phyloP scores from a whole-genome alignment of 2,329 filamentous ascomycete species.

The Colletotrichum sp. region DNA sequence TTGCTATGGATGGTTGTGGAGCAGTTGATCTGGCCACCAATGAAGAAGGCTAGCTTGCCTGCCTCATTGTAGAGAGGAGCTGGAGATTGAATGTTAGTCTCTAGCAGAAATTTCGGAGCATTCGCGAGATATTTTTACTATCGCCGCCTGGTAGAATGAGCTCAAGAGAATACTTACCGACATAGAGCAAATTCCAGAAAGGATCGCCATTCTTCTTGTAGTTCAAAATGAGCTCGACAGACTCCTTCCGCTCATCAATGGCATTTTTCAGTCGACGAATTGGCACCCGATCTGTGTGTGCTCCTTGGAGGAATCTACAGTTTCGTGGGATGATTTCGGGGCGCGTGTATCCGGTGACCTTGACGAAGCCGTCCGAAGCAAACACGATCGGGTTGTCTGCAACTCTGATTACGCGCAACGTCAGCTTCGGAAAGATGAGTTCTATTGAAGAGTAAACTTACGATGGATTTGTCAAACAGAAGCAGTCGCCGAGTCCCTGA shows the following conservation, averaged over 20 bases:
- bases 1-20: constrained; percentile 53
- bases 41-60: constrained; percentile 50
- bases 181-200: constrained; percentile 63
- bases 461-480: constrained; percentile 59
- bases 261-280: constrained; percentile 45
- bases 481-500: constrained; percentile 62
- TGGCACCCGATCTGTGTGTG: constrained; percentile 46
- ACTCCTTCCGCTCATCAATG: constrained; percentile 47
- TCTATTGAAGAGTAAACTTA: neutral
- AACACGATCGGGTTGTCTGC: constrained; percentile 56
- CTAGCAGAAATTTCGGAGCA: too few species aligned
- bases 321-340: constrained; percentile 55
- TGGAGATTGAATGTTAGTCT: neutral
- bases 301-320: constrained; percentile 55
- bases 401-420: too few species aligned
- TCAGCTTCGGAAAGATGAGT: neutral
- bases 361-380: constrained; percentile 56
- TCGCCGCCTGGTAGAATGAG: too few species aligned
- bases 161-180: constrained; percentile 36
- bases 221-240: constrained; percentile 55
- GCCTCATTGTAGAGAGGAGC: constrained; percentile 47
- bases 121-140: too few species aligned
- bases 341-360: constrained; percentile 53
- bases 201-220: constrained; percentile 55
- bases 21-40: constrained; percentile 59